Percentiles rank a stretch among this genome's conserved stretches.
These are phyloP conservation scores for Tephrocybe sp. DNA, from an alignment of 768 basidiomycete species.

Conservation along the genomic window DNA sequence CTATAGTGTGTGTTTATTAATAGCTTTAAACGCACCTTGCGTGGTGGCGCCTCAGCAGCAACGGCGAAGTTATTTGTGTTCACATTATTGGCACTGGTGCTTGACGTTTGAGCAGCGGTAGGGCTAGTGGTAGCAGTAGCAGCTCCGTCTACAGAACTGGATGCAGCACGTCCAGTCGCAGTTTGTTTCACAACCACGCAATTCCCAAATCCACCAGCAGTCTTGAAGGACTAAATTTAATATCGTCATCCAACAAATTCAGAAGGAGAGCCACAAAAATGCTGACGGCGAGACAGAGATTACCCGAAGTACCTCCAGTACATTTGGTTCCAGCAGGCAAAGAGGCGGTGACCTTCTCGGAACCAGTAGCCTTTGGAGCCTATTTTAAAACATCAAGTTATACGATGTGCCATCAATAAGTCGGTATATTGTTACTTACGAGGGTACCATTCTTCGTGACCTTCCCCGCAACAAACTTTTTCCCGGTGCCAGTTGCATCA, in stretches of 20 bases:
- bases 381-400: constrained; percentile 16
- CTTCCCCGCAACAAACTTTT: constrained; percentile 33
- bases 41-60: constrained; percentile 5
- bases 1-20: not conserved
- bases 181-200: constrained; percentile 47
- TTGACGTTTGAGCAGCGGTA: not conserved
- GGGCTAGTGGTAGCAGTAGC: constrained; percentile 10
- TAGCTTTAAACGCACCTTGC: not conserved
- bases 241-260: not conserved
- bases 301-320: constrained; percentile 41
- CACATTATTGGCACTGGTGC: not conserved
- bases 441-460: constrained; percentile 45
- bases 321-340: constrained; percentile 51
- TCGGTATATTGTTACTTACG: constrained; percentile 30
- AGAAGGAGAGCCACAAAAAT: not conserved
- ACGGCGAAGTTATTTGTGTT: too few species aligned
- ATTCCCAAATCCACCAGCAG: constrained; percentile 51
- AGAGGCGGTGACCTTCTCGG: constrained; percentile 38
- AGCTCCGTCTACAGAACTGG: constrained; percentile 2
- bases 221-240: constrained; percentile 37
- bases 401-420: not conserved
- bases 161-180: constrained; percentile 13
- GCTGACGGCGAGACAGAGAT: constrained; percentile 49
- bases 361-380: constrained; percentile 35
- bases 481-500: constrained; percentile 42